Conservation (phyloP, 208 protist genomes). For the Leishmania guyanensis region DNA sequence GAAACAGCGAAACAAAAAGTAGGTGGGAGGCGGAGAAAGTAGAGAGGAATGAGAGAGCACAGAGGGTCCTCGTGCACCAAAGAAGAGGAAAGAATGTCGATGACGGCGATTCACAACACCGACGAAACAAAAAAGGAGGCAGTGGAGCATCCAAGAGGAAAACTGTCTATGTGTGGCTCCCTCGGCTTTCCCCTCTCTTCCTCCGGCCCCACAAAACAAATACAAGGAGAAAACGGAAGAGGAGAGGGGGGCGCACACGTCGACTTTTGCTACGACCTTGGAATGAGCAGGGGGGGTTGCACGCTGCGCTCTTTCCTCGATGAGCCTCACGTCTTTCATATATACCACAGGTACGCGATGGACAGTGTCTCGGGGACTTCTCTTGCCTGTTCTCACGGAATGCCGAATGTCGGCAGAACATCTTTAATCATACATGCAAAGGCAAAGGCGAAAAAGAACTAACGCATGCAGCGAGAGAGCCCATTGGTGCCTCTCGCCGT, state of each 20-base stretch:
- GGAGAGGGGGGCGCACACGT: not conserved
- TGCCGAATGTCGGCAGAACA: not conserved
- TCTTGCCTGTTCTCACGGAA: not conserved
- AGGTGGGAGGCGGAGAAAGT: not conserved
- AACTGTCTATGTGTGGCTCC: not conserved
- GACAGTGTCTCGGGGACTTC: not conserved
- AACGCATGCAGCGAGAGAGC: not conserved
- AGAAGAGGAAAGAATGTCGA: not conserved
- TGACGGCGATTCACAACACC: not conserved
- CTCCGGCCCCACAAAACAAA: not conserved
- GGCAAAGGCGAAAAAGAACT: conserved; percentile 1
- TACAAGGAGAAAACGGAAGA: not conserved
- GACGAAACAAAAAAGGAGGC: conserved; percentile 12
- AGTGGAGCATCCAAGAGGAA: not conserved
- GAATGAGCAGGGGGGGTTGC: not conserved
- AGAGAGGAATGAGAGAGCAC: not conserved
- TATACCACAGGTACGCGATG: not conserved
- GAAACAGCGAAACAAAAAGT: not conserved
- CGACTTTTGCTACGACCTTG: not conserved
- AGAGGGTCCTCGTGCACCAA: not conserved
- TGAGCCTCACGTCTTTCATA: not conserved
- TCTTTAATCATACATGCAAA: conserved; percentile 17
- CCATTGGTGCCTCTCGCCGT: not conserved
- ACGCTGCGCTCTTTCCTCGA: not conserved
- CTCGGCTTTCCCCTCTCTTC: not conserved